A percentile compares a stretch with the other conserved stretches of the same genome.
Conservation (phyloP, 257 asterid species). For the Solanum chmielewskii region DNA sequence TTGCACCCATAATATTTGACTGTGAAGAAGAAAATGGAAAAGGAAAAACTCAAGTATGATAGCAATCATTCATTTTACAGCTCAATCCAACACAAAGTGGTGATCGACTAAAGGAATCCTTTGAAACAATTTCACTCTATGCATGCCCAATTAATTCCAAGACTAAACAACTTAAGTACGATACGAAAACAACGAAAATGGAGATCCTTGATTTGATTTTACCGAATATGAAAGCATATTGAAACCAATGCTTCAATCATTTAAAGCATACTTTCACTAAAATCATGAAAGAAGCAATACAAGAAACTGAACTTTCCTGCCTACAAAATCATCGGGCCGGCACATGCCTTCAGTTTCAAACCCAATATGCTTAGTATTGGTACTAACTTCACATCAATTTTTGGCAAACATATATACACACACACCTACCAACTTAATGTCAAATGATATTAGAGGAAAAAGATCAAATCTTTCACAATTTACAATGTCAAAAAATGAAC, state of each 20-base stretch:
- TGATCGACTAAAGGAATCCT: background rate
- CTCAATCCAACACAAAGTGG: background rate
- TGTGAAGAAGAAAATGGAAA: background rate
- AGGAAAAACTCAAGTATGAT: background rate
- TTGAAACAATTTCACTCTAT: background rate
- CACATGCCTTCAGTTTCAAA: background rate
- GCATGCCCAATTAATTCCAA: background rate
- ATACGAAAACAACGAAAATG: background rate
- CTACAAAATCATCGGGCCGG: background rate
- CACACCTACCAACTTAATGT: background rate
- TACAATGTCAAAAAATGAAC: background rate
- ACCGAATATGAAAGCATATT: background rate
- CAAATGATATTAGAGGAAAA: background rate
- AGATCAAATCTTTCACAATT: background rate
- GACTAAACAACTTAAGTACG: background rate
- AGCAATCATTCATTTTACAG: background rate
- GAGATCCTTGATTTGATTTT: background rate
- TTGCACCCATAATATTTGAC: background rate
- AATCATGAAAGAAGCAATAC: background rate
- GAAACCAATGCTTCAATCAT: background rate
- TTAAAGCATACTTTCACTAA: background rate
- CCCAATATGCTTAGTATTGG: background rate
- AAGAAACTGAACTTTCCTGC: background rate
- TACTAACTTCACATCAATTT: background rate
- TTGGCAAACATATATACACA: background rate